Percentiles rank a stretch among this genome's conserved stretches.
Evolutionary conservation across 306 rosid species (phyloP).

Genomic region (Lathyrus oleraceus): DNA sequence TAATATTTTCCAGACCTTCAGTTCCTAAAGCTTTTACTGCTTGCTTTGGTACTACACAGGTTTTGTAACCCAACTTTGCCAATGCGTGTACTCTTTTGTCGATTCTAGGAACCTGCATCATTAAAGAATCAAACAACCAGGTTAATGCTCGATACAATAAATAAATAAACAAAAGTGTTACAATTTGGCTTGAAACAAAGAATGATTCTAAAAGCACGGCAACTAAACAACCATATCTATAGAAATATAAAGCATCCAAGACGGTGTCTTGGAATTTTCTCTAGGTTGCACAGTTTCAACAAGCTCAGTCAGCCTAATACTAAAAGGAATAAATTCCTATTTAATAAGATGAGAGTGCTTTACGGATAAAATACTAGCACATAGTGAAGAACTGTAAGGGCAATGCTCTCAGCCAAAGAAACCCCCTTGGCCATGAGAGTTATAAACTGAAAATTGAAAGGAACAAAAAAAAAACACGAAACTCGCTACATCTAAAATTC

Average conservation of each 20-base stretch:
- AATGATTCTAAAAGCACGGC: neutral
- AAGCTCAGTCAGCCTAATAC: neutral
- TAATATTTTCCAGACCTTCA: constrained; percentile 42
- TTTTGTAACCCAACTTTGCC: constrained; percentile 74
- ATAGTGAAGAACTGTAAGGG: too few relatives aligned
- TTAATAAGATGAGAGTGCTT: too few relatives aligned
- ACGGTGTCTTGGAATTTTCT: constrained; percentile 12
- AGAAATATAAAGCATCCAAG: constrained; percentile 24
- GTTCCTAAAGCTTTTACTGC: constrained; percentile 52
- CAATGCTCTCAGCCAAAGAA: too few relatives aligned
- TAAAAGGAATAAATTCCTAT: neutral
- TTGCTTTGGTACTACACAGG: constrained; percentile 68
- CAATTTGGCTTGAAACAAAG: constrained; percentile 22
- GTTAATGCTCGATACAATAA: constrained; percentile 15
- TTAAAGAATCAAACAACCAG: constrained; percentile 9
- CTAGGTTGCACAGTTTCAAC: neutral
- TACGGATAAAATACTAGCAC: too few relatives aligned
- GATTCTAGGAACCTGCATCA: constrained; percentile 72
- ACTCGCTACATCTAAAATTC: neutral
- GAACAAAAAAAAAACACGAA: too few relatives aligned
- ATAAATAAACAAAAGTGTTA: neutral
- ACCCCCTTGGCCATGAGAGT: too few relatives aligned
- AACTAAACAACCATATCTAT: constrained; percentile 1
- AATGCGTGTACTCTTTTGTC: constrained; percentile 76
- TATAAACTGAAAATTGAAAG: too few relatives aligned